Evolutionary conservation across 345 rosid species (phyloP).

Genomic region (Salix exigua): DNA sequence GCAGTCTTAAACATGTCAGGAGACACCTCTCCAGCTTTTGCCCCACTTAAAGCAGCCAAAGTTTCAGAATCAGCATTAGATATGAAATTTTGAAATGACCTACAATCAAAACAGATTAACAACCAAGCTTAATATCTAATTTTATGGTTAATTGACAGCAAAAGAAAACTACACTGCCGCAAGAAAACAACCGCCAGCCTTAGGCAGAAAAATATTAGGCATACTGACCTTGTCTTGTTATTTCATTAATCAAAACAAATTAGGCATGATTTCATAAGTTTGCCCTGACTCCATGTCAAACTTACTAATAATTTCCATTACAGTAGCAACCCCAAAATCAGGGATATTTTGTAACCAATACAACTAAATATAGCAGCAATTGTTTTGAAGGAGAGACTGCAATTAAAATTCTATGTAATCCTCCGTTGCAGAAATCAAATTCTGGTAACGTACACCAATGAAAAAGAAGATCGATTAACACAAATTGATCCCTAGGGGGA

Average conservation of each 20-base stretch:
- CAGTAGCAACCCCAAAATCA: not conserved
- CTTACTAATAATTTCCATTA: not conserved
- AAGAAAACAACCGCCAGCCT: not conserved
- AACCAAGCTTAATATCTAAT: not conserved
- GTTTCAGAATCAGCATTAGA: conserved; percentile 68
- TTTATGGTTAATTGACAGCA: not conserved
- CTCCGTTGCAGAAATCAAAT: not conserved
- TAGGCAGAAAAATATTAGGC: not conserved
- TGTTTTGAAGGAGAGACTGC: not conserved
- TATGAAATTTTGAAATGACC: conserved; percentile 75
- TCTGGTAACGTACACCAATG: not conserved
- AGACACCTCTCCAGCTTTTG: conserved; percentile 68
- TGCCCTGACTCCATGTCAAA: not conserved
- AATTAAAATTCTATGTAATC: not conserved
- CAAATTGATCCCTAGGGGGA: not conserved
- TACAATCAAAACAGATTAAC: conserved; percentile 25
- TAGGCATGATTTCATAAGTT: not conserved
- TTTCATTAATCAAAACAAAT: not conserved
- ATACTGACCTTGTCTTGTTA: not conserved
- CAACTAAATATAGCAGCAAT: not conserved
- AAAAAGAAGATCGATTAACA: not conserved
- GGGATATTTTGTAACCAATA: not conserved
- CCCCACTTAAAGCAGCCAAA: conserved; percentile 63
- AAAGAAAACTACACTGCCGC: not conserved
- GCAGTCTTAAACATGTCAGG: conserved; percentile 83